Percentiles rank a stretch among this genome's conserved stretches.
Conservation (phyloP, 225 moss, liverwort and hornwort species). For the Physcomitrium patens region DNA sequence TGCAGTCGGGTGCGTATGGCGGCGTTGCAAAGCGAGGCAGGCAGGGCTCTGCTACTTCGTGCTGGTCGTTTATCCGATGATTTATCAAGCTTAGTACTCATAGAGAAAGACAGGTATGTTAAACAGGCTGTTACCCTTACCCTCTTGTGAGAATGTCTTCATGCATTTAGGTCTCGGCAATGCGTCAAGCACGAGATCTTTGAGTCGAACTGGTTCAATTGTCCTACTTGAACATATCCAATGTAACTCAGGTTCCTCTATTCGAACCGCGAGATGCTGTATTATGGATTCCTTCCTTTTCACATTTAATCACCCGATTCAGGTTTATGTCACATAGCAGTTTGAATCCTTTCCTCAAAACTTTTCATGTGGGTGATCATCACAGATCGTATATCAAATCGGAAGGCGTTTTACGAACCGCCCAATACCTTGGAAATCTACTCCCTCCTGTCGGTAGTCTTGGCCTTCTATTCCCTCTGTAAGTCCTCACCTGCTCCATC, state of each 20-base stretch:
- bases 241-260: no score
- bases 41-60: conserved; percentile 70
- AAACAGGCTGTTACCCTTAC: neutral
- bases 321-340: no score
- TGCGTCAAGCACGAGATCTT: no score
- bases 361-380: neutral
- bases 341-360: neutral
- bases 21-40: conserved; percentile 91
- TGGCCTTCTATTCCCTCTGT: conserved; percentile 74
- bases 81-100: conserved; percentile 72
- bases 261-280: no score
- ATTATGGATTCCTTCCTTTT: no score
- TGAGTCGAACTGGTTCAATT: no score
- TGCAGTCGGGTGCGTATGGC: conserved; percentile 78
- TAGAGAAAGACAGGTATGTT: conserved; percentile 63
- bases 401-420: conserved; percentile 70
- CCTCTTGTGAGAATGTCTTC: neutral
- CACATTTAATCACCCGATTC: no score
- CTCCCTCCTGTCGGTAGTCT: conserved; percentile 52
- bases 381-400: conserved; percentile 81
- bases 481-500: conserved; percentile 22
- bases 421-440: conserved; percentile 53
- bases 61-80: conserved; percentile 66
- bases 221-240: no score
- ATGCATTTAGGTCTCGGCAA: neutral